Evolutionary conservation across 73 alveolate species (phyloP).

Genomic region (Symbiodinium natans): DNA sequence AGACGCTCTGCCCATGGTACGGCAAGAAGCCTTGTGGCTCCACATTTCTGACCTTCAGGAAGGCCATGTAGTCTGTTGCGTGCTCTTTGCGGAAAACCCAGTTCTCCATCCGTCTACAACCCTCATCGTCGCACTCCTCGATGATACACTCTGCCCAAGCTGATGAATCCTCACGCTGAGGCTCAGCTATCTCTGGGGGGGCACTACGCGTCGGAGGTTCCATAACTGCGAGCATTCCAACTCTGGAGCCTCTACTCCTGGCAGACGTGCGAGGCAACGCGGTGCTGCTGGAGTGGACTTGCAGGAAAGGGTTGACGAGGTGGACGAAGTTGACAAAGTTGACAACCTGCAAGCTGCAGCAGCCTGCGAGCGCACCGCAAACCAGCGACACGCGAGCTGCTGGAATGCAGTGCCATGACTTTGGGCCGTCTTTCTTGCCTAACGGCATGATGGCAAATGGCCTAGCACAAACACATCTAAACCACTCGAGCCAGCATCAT

Average conservation of each 20-base stretch:
- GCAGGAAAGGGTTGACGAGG: background rate
- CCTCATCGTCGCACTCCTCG: conserved; percentile 54
- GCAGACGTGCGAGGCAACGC: background rate
- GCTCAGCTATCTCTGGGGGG: conserved; percentile 14
- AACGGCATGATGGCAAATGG: background rate
- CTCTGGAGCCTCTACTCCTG: background rate
- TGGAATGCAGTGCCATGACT: background rate
- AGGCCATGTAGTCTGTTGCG: conserved; percentile 61
- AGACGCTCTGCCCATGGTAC: conserved; percentile 33
- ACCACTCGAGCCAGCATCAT: background rate
- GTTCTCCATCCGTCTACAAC: conserved; percentile 69
- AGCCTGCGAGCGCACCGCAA: background rate
- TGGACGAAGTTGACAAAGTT: background rate
- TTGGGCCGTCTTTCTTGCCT: background rate
- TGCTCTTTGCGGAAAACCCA: conserved; percentile 93
- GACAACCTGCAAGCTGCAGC: background rate
- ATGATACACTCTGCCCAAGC: conserved; percentile 80
- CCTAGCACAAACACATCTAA: background rate
- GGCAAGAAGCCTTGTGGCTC: conserved; percentile 87
- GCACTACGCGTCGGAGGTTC: conserved; percentile 78
- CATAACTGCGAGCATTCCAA: conserved; percentile 26
- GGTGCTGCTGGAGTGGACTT: background rate
- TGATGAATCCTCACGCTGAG: conserved; percentile 12
- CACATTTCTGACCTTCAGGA: conserved; percentile 69
- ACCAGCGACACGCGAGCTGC: background rate